These are phyloP conservation scores for Nigrospora osmanthi DNA, from an alignment of 2,329 filamentous ascomycete species.

Conservation along the genomic window DNA sequence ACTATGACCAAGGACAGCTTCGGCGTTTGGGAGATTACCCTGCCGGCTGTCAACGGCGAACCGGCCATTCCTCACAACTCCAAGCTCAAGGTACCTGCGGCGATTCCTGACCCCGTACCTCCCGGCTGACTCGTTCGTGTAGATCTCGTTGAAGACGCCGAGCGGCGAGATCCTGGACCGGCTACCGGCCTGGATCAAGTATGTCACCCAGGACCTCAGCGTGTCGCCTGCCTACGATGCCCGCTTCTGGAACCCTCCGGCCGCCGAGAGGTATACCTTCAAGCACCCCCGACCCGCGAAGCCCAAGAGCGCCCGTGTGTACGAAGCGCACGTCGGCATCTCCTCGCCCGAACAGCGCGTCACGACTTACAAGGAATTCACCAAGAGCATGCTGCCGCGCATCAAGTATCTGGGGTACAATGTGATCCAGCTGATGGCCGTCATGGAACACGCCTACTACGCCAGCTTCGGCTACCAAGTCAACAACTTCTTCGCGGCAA, in stretches of 20 bases:
- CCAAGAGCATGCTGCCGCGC: conserved; percentile 79
- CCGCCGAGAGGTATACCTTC: conserved; percentile 69
- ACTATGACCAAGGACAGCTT: conserved; percentile 81
- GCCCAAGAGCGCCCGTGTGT: conserved; percentile 80
- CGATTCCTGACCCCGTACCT: not conserved
- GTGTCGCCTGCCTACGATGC: conserved; percentile 93
- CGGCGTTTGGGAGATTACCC: conserved; percentile 76
- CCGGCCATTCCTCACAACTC: conserved; percentile 85
- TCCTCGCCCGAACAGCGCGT: conserved; percentile 85
- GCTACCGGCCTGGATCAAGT: conserved; percentile 93
- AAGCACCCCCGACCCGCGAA: conserved; percentile 77
- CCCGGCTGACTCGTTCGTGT: not conserved
- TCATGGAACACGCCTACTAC: conserved; percentile 99
- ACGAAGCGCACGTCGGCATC: conserved; percentile 98
- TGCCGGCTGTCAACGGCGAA: conserved; percentile 67
- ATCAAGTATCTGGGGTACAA: conserved; percentile 93
- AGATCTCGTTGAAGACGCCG: conserved; percentile 80
- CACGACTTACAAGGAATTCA: conserved; percentile 96
- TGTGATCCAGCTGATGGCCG: conserved; percentile 94
- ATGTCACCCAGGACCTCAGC: conserved; percentile 85
- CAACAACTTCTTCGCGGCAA: conserved; percentile 97
- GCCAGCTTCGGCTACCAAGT: conserved; percentile 98
- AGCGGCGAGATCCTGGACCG: conserved; percentile 77
- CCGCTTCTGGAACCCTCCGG: conserved; percentile 91
- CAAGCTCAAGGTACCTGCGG: conserved; percentile 75